Evolutionary conservation across 2,329 filamentous ascomycete genomes (phyloP).

Genomic region (Chaetomiaceae sp.): DNA sequence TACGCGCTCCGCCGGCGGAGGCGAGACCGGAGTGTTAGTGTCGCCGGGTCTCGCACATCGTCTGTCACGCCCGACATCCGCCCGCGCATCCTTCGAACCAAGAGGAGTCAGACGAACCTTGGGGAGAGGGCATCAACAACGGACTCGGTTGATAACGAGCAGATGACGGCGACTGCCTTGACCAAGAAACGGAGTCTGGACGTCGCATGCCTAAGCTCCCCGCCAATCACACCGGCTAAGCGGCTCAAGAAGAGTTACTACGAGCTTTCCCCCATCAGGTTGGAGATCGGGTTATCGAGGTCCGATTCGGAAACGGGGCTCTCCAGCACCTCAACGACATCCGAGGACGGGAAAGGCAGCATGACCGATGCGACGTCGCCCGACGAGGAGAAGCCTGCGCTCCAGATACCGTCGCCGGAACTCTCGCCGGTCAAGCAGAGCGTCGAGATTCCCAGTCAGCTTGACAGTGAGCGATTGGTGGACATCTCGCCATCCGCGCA

Average conservation of each 20-base stretch:
- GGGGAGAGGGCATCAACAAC: slow-evolving; percentile 34
- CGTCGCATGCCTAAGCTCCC: slow-evolving; percentile 45
- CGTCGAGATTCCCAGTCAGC: slow-evolving; percentile 28
- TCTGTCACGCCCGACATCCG: slow-evolving; percentile 55
- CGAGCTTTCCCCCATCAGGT: slow-evolving; percentile 29
- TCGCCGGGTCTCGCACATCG: slow-evolving; percentile 48
- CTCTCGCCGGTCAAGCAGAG: slow-evolving; percentile 31
- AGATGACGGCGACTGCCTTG: slow-evolving; percentile 10
- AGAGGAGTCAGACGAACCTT: slow-evolving; percentile 31
- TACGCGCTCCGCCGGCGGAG: slow-evolving; percentile 55
- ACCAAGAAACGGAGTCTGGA: slow-evolving; percentile 42
- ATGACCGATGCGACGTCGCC: slow-evolving; percentile 48
- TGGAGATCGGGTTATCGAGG: slow-evolving; percentile 33
- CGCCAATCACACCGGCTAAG: slow-evolving; percentile 53
- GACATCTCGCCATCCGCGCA: neutral
- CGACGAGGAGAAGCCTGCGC: slow-evolving; percentile 44
- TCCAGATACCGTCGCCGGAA: slow-evolving; percentile 34
- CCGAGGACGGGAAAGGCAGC: slow-evolving; percentile 32
- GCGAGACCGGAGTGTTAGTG: slow-evolving; percentile 44
- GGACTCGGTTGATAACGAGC: slow-evolving; percentile 31
- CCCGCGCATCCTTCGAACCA: slow-evolving; percentile 44
- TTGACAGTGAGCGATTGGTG: slow-evolving; percentile 13
- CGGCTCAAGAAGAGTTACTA: slow-evolving; percentile 38
- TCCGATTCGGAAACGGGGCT: slow-evolving; percentile 36
- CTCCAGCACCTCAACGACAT: slow-evolving; percentile 30